Conservation (phyloP, 164 flowering plant genomes). For the Vitis vinifera region ASM3070453v1 NC_081823.1:9599001-9599500, state of each 20-base stretch:
- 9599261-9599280: neutral
- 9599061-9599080: neutral
- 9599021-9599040: neutral
- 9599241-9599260: neutral
- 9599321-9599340: constrained; percentile 92
- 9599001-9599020: neutral
- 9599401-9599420: constrained; percentile 98
- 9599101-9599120: neutral
- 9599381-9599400: constrained; percentile 87
- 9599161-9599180: too few relatives aligned
- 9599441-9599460: constrained; percentile 94
- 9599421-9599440: constrained; percentile 94
- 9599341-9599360: constrained; percentile 85
- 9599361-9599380: constrained; percentile 85
- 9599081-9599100: neutral
- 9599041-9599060: neutral
- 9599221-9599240: neutral
- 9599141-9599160: too few relatives aligned
- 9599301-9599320: constrained; percentile 58
- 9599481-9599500: constrained; percentile 95
- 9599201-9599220: neutral
- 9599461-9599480: constrained; percentile 97
- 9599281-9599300: neutral
- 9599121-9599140: neutral
- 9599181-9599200: neutral